Percentiles rank a stretch among this genome's conserved stretches.
Conservation (phyloP, 805 yeast genomes). For the Candida nemodendra region DNA sequence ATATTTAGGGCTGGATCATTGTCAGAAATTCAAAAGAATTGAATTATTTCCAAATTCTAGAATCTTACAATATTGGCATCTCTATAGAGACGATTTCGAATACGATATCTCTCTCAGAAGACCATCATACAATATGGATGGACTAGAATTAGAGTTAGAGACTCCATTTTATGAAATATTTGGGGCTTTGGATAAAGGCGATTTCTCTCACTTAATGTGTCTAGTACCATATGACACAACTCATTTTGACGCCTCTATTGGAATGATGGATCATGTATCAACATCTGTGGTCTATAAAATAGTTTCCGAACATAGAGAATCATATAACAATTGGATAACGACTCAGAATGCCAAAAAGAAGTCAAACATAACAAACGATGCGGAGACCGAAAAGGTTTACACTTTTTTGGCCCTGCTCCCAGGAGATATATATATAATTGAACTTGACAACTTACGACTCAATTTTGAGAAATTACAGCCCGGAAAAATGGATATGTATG, state of each 20-base stretch:
- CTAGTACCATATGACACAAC: slow-evolving; percentile 8
- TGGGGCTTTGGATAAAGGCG: slow-evolving; percentile 13
- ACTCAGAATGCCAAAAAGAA: slow-evolving; percentile 1
- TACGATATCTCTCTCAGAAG: slow-evolving; percentile 40
- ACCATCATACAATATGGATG: slow-evolving; percentile 37
- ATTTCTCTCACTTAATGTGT: slow-evolving; percentile 1
- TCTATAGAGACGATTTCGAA: slow-evolving; percentile 45
- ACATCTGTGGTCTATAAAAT: slow-evolving; percentile 10
- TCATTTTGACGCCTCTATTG: slow-evolving; percentile 16
- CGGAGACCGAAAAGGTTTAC: too few species aligned
- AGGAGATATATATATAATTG: slow-evolving; percentile 40
- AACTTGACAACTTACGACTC: slow-evolving; percentile 42
- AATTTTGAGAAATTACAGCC: slow-evolving; percentile 44
- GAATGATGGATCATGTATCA: slow-evolving; percentile 10
- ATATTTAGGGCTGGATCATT: slow-evolving; percentile 19
- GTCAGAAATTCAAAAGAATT: slow-evolving; percentile 7
- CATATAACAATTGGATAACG: slow-evolving; percentile 5
- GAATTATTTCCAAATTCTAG: slow-evolving; percentile 34
- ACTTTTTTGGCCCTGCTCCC: slow-evolving; percentile 9
- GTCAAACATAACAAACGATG: too few species aligned
- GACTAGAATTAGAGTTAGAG: slow-evolving; percentile 32
- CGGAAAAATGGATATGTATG: slow-evolving; percentile 41
- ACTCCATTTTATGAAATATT: slow-evolving; percentile 33
- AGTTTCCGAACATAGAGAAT: slow-evolving; percentile 5
- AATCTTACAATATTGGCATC: slow-evolving; percentile 35